Conservation (phyloP, 2,329 filamentous ascomycete species). For the Cladophialophora psammophila region DNA sequence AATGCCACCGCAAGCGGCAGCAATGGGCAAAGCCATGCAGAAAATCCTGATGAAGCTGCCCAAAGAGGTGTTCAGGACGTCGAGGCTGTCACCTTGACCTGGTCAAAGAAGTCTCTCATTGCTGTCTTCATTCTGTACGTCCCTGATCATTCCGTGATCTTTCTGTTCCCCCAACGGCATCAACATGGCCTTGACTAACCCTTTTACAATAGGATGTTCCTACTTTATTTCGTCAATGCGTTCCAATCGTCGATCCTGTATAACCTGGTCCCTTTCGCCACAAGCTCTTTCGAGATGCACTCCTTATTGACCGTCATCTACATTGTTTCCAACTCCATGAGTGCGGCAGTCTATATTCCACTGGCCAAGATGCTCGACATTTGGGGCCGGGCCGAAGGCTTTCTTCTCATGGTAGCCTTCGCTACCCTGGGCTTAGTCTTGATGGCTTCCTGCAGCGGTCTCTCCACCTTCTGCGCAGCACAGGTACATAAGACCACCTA, state of each 20-base stretch:
- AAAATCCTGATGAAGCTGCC: slow-evolving; percentile 40
- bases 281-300: slow-evolving; percentile 61
- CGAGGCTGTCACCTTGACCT: slow-evolving; percentile 61
- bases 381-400: slow-evolving; percentile 71
- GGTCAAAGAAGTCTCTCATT: slow-evolving; percentile 58
- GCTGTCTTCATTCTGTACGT: slow-evolving; percentile 57
- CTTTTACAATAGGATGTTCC: slow-evolving; percentile 51
- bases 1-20: no score
- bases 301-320: slow-evolving; percentile 62
- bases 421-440: slow-evolving; percentile 66
- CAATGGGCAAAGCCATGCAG: background rate
- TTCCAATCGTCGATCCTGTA: slow-evolving; percentile 50
- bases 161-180: background rate
- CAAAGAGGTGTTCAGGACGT: slow-evolving; percentile 60
- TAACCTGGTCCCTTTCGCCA: slow-evolving; percentile 58
- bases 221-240: slow-evolving; percentile 53
- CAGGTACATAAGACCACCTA: slow-evolving; percentile 48
- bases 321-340: slow-evolving; percentile 64
- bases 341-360: slow-evolving; percentile 69
- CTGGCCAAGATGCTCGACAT: slow-evolving; percentile 72
- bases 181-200: slow-evolving; percentile 12
- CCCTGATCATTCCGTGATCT: background rate
- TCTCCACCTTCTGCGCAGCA: slow-evolving; percentile 68
- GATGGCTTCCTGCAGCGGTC: slow-evolving; percentile 68
- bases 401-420: slow-evolving; percentile 61